phyloP scores from a whole-genome alignment of 768 basidiomycete genomes.

The Xerocomellus dryophilus region DNA sequence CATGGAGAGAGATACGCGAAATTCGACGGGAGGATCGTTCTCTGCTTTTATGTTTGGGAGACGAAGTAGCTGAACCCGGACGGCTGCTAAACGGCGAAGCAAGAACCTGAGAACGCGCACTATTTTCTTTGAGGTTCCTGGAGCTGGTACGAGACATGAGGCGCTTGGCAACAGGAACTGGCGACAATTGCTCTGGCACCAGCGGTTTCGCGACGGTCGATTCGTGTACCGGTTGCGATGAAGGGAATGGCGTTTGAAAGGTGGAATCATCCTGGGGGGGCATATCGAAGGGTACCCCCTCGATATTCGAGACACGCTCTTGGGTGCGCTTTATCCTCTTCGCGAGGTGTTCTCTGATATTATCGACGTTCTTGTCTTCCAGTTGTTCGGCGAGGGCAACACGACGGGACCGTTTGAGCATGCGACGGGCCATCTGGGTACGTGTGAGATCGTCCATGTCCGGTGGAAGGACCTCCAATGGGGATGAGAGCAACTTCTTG shows the following conservation, averaged over 20 bases:
- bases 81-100: slow-evolving; percentile 48
- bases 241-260: slow-evolving; percentile 29
- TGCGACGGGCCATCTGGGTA: slow-evolving; percentile 42
- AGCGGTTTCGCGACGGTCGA: slow-evolving; percentile 21
- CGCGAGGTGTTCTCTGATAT: slow-evolving; percentile 21
- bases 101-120: slow-evolving; percentile 24
- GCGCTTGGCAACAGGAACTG: slow-evolving; percentile 38
- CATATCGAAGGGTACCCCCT: not conserved
- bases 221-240: slow-evolving; percentile 22
- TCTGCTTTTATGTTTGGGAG: slow-evolving; percentile 30
- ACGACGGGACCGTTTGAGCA: slow-evolving; percentile 49
- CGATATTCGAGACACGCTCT: slow-evolving; percentile 6
- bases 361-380: slow-evolving; percentile 21
- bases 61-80: slow-evolving; percentile 39
- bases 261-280: slow-evolving; percentile 17
- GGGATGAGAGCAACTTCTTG: slow-evolving; percentile 23
- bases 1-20: slow-evolving; percentile 24
- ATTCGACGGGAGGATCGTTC: slow-evolving; percentile 8
- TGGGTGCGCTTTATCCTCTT: slow-evolving; percentile 36
- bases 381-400: slow-evolving; percentile 23
- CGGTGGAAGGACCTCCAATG: slow-evolving; percentile 27
- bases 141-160: slow-evolving; percentile 39
- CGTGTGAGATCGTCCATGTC: slow-evolving; percentile 34
- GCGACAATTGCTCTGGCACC: slow-evolving; percentile 40
- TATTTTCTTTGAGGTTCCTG: slow-evolving; percentile 41